Evolutionary conservation across 352 stramenopile species (phyloP), one percentile per base, ranked within the genome.

Genomic region (Phytophthora idaei): DNA sequence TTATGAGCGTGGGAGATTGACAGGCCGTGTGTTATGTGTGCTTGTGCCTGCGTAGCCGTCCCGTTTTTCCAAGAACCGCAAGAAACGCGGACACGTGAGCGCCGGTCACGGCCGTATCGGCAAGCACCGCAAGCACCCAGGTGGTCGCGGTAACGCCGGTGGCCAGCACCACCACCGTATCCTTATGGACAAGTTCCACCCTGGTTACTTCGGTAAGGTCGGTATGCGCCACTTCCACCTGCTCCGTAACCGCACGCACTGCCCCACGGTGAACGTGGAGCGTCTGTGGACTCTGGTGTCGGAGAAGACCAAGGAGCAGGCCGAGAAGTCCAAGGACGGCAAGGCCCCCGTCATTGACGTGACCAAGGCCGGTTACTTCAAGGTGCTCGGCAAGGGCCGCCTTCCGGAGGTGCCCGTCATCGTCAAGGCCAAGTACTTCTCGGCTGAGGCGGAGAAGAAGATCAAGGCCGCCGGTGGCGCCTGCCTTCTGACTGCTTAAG

Each of bases 171-270:
- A 99, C 87, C 98, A 99, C 92, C 95, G 98, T 73, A 99, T 99
- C 86, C 90, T 99, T 48, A 98, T 99, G 77, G 98, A 99, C 92
- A 99, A 99, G 90, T 99, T 98, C 83, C 97, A 99, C 80, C 97
- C 98, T 82, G 98, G 98, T 97, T 99, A 99, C 92, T 99, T 99
- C 76, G 98, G 98, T 95, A 99, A 99, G 91, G 97, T 99, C 67
- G 98, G 98, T 97, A 99, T 99, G 98, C 94, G 98, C 74, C 97
- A 99, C 60, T 99, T 99, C 85, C 98, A 99, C 79, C 46, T 98
- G 56, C 87, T 99, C 67, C 90, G 89, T 63, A 99, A 99, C 89
- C 86, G 96, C 58, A 85, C 87, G 62, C 98, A 98, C 92, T 99
- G 96, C 81, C 97, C 97, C 46, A 99, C 96, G 31, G 88, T 99